Evolutionary conservation across 345 rosid genomes (phyloP).

Genomic region (Euclidium syriacum): DNA sequence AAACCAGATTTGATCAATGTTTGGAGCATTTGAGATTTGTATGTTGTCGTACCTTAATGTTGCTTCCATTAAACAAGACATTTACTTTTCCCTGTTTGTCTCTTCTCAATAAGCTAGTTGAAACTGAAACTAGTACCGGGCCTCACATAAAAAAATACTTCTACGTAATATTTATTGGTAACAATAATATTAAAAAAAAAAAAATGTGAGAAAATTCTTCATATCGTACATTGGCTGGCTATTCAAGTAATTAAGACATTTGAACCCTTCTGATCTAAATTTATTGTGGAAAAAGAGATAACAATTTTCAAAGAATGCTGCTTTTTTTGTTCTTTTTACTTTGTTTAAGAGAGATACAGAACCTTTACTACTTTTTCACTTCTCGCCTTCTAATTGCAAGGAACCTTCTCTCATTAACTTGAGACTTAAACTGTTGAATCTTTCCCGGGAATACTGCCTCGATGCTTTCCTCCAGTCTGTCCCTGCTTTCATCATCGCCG

Average conservation of each 20-base stretch:
- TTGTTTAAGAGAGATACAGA: slow-evolving; percentile 15
- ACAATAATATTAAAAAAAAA: not conserved
- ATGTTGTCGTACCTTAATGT: not conserved
- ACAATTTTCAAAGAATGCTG: slow-evolving; percentile 21
- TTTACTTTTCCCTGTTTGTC: not conserved
- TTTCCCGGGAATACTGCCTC: slow-evolving; percentile 74
- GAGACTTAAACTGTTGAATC: slow-evolving; percentile 75
- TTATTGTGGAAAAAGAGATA: slow-evolving; percentile 7
- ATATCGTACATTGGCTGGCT: slow-evolving; percentile 14
- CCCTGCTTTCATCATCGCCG: slow-evolving; percentile 84
- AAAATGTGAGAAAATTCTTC: slow-evolving; percentile 2
- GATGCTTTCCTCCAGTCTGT: slow-evolving; percentile 95
- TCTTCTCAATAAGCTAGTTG: too few species aligned
- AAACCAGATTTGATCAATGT: not conserved
- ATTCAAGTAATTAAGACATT: slow-evolving; percentile 6
- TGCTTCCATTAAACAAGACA: slow-evolving; percentile 8
- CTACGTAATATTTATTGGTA: not conserved
- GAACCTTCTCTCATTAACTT: slow-evolving; percentile 75
- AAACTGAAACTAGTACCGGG: too few species aligned
- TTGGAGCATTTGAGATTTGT: slow-evolving; percentile 1
- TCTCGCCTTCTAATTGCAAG: slow-evolving; percentile 35
- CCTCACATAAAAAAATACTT: too few species aligned
- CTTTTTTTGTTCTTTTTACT: slow-evolving; percentile 2
- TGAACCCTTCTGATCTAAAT: slow-evolving; percentile 15
- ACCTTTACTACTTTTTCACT: slow-evolving; percentile 10